Conservation (phyloP, 1,284 basidiomycete genomes). For the Cryptococcus neoformans region DNA sequence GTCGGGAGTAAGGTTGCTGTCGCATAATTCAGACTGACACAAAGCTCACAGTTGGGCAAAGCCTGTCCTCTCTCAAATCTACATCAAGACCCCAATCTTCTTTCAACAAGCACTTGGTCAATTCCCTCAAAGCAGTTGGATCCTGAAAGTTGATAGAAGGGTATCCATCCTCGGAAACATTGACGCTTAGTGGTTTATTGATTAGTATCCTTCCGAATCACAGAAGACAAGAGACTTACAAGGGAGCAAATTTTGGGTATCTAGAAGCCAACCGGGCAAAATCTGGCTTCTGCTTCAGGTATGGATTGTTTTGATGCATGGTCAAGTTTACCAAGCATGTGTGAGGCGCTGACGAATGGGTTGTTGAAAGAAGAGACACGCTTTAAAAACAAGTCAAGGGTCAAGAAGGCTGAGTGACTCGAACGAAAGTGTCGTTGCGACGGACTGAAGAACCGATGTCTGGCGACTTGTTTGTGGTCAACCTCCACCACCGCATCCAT, state of each 20-base stretch:
- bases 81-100: conserved; percentile 69
- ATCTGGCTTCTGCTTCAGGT: conserved; percentile 56
- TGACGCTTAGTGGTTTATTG: conserved; percentile 15
- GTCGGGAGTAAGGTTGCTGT: background rate
- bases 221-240: conserved; percentile 53
- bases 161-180: conserved; percentile 11
- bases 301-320: conserved; percentile 50
- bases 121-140: conserved; percentile 62
- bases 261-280: conserved; percentile 61
- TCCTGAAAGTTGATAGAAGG: conserved; percentile 67
- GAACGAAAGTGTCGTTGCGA: too few relatives aligned
- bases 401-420: too few relatives aligned
- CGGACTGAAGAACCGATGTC: too few relatives aligned
- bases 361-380: background rate
- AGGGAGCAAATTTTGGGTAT: conserved; percentile 60
- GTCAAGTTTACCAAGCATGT: background rate
- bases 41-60: conserved; percentile 75
- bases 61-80: conserved; percentile 62
- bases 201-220: background rate
- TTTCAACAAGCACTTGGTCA: conserved; percentile 71
- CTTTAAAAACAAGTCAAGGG: background rate
- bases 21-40: background rate
- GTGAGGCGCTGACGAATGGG: background rate
- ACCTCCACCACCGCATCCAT: too few relatives aligned
- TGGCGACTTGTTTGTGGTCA: too few relatives aligned